phyloP scores from a whole-genome alignment of 225 moss, liverwort and hornwort genomes.

The Marchantia paleacea region DNA sequence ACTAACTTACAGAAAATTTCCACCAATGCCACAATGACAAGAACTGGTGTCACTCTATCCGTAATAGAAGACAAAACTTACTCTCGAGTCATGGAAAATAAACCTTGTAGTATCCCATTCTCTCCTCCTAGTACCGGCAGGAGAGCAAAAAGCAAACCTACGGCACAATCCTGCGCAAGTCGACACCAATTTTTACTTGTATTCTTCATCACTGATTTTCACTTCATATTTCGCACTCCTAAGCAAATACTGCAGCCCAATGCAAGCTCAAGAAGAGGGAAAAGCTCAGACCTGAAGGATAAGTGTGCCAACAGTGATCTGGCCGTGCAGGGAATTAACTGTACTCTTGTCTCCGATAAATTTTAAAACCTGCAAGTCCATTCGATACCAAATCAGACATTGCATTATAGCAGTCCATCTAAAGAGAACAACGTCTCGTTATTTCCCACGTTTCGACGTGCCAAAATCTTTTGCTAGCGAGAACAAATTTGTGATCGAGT shows the following conservation, averaged over 20 bases:
- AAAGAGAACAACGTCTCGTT: too few relatives aligned
- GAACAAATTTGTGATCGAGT: too few relatives aligned
- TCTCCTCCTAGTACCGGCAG: constrained; percentile 92
- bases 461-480: too few relatives aligned
- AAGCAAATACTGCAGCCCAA: neutral
- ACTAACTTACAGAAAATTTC: neutral
- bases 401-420: neutral
- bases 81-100: constrained; percentile 81
- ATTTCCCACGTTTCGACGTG: too few relatives aligned
- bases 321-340: constrained; percentile 76
- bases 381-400: neutral
- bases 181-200: neutral
- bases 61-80: constrained; percentile 27
- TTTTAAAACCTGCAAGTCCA: constrained; percentile 59
- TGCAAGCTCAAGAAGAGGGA: neutral
- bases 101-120: constrained; percentile 69
- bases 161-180: constrained; percentile 68
- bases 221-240: neutral
- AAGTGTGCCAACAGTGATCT: constrained; percentile 92
- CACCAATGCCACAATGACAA: neutral
- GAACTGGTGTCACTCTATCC: neutral
- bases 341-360: constrained; percentile 89
- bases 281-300: constrained; percentile 64
- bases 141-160: constrained; percentile 91
- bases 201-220: neutral